phyloP scores from a whole-genome alignment of 306 rosid species.

The Dryas alaskensis region DNA sequence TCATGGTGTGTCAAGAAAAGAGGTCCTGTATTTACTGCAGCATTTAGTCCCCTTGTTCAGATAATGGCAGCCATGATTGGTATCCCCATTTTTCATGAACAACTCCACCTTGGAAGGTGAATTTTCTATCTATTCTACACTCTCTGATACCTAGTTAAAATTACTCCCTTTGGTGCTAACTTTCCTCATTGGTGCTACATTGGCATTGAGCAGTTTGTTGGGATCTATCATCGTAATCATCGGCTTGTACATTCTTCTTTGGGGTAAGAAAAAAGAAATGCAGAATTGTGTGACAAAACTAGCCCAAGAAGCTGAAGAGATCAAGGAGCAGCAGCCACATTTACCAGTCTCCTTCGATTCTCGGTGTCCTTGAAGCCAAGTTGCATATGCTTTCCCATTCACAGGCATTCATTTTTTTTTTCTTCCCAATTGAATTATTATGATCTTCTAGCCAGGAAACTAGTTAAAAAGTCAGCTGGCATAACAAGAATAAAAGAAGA shows the following conservation, averaged over 20 bases:
- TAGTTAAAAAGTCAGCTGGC: background rate
- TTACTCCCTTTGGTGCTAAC: background rate
- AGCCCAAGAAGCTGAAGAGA: conserved; percentile 41
- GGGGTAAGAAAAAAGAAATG: conserved; percentile 87
- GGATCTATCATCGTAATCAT: conserved; percentile 74
- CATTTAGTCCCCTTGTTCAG: conserved; percentile 89
- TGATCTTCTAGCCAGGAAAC: background rate
- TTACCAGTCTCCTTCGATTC: conserved; percentile 46
- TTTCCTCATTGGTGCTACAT: conserved; percentile 15
- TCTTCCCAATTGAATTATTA: background rate
- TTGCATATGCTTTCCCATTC: background rate
- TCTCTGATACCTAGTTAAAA: background rate
- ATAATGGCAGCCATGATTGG: conserved; percentile 74
- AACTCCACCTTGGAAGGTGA: conserved; percentile 75
- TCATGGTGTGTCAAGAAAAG: conserved; percentile 95
- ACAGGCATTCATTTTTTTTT: background rate
- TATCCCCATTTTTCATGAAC: conserved; percentile 74
- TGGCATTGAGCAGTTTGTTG: conserved; percentile 42
- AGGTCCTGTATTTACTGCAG: conserved; percentile 91
- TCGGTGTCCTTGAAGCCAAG: conserved; percentile 25
- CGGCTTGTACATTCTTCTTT: conserved; percentile 77
- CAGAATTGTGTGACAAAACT: conserved; percentile 35
- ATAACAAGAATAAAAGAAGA: conserved; percentile 4
- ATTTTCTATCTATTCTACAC: background rate
- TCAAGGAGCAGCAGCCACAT: conserved; percentile 49